Evolutionary conservation across 495 filamentous ascomycete species (phyloP).

Genomic region (Letharia columbiana): DNA sequence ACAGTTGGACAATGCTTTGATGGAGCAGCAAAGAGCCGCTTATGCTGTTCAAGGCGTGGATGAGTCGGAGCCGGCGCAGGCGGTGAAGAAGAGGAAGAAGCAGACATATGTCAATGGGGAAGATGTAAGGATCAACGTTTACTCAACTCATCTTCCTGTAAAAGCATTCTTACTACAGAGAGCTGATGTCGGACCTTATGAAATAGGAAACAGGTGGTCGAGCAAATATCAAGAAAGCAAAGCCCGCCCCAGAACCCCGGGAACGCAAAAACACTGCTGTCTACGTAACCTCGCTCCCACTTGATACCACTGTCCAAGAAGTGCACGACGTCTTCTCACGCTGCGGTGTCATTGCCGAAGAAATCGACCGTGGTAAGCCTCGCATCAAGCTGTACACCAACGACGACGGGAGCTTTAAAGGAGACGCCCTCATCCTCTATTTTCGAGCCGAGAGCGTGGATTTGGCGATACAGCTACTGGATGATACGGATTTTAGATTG

Average conservation of each 20-base stretch:
- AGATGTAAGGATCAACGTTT: conserved; percentile 42
- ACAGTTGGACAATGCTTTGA: conserved; percentile 69
- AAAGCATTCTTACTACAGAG: neutral
- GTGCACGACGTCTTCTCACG: conserved; percentile 73
- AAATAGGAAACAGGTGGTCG: conserved; percentile 26
- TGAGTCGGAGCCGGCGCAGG: conserved; percentile 46
- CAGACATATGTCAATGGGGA: conserved; percentile 51
- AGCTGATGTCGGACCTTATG: neutral
- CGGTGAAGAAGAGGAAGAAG: conserved; percentile 63
- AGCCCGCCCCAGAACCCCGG: conserved; percentile 44
- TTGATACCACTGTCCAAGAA: conserved; percentile 68
- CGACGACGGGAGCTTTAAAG: conserved; percentile 76
- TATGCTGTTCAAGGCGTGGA: conserved; percentile 65
- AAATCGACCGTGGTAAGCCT: conserved; percentile 73
- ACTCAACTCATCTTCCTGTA: neutral
- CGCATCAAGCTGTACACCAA: conserved; percentile 92
- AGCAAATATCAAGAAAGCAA: conserved; percentile 44
- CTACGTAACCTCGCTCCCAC: conserved; percentile 78
- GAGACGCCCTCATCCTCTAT: conserved; percentile 86
- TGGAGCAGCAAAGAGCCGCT: conserved; percentile 66
- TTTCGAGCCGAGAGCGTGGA: conserved; percentile 86
- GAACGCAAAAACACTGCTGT: conserved; percentile 82
- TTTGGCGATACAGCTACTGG: conserved; percentile 82
- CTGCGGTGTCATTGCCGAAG: conserved; percentile 88
- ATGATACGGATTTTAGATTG: conserved; percentile 67